phyloP scores from a whole-genome alignment of 495 filamentous ascomycete species.

The Aspergillus egyptiacus region DNA sequence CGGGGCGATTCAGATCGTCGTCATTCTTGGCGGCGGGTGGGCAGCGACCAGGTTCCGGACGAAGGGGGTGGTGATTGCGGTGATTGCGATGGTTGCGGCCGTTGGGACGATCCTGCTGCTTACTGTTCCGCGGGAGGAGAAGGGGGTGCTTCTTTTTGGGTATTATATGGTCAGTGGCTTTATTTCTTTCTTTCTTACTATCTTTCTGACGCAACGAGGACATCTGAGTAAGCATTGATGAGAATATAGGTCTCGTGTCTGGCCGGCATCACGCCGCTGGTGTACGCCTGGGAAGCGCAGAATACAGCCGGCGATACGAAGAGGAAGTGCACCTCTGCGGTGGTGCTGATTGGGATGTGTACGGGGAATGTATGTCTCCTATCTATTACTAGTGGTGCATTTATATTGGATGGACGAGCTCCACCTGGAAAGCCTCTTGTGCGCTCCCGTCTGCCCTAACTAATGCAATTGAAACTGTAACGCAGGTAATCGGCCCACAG shows the following conservation, averaged over 20 bases:
- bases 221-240: no score
- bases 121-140: constrained; percentile 20
- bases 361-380: constrained; percentile 18
- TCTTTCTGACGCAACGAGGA: no score
- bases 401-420: no score
- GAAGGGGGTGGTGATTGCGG: constrained; percentile 20
- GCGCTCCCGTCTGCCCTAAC: no score
- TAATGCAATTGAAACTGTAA: no score
- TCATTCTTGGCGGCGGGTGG: constrained; percentile 41
- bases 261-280: constrained; percentile 23
- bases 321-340: constrained; percentile 20
- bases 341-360: constrained; percentile 23
- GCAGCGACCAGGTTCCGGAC: constrained; percentile 29
- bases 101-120: constrained; percentile 23
- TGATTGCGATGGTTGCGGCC: constrained; percentile 12
- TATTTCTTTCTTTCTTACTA: background rate
- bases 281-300: constrained; percentile 27
- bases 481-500: constrained; percentile 18
- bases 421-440: no score
- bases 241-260: constrained; percentile 23
- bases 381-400: no score
- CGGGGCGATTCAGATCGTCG: constrained; percentile 39
- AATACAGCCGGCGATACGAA: constrained; percentile 31
- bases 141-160: constrained; percentile 23
- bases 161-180: constrained; percentile 20